phyloP scores from a whole-genome alignment of 2,329 filamentous ascomycete genomes.

The Ophiocordyceps sinensis region DNA sequence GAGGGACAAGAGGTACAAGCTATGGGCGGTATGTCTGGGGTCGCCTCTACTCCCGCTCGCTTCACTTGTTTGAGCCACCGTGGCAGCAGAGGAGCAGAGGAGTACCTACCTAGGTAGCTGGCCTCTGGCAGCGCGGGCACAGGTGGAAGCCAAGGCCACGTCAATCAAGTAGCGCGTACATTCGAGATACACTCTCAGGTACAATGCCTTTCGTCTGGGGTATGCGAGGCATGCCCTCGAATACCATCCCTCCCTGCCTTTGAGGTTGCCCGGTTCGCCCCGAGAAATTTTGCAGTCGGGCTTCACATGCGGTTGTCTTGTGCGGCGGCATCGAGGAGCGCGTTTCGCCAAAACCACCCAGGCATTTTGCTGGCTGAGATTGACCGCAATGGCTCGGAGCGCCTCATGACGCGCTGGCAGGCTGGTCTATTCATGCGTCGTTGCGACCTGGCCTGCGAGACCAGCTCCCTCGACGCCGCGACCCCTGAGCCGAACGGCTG shows the following conservation, averaged over 20 bases:
- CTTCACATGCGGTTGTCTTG: neutral
- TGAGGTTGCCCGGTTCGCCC: conserved; percentile 20
- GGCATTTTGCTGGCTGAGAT: neutral
- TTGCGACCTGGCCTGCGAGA: neutral
- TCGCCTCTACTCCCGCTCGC: neutral
- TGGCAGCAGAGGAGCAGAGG: too few relatives aligned
- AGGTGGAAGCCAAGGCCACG: too few relatives aligned
- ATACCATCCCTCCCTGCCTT: neutral
- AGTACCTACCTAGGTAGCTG: too few relatives aligned
- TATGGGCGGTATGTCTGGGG: neutral
- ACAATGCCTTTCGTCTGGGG: neutral
- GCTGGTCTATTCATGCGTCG: neutral
- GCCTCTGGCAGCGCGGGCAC: too few relatives aligned
- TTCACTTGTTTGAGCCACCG: conserved; percentile 4
- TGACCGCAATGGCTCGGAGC: neutral
- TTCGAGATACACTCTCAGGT: neutral
- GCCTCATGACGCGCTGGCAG: neutral
- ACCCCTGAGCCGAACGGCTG: too few relatives aligned
- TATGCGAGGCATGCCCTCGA: neutral
- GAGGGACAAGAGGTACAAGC: neutral
- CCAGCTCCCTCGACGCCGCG: too few relatives aligned
- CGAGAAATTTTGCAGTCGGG: conserved; percentile 11
- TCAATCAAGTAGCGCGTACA: neutral
- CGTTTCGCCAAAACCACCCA: neutral
- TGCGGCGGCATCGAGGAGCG: neutral